Percentiles rank a stretch among this genome's conserved stretches.
These are phyloP conservation scores for Drechslerella coelobrocha DNA, from an alignment of 2,329 filamentous ascomycete species.

Conservation along the genomic window DNA sequence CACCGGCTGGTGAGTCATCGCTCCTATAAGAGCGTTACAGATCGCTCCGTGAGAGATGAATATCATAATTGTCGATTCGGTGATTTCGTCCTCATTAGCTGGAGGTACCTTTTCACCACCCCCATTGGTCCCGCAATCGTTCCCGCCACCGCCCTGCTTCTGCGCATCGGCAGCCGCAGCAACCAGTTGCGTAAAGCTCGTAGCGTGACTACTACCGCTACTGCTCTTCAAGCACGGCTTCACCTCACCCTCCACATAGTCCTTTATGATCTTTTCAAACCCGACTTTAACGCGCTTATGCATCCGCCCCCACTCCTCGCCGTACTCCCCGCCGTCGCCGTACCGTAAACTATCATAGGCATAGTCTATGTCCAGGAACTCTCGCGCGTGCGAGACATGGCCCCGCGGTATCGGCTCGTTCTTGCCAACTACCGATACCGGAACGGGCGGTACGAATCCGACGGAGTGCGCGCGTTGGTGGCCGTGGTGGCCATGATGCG, in stretches of 20 bases:
- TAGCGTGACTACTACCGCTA: conserved; percentile 63
- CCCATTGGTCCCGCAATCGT: conserved; percentile 48
- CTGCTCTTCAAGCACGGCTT: conserved; percentile 47
- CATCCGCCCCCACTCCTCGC: conserved; percentile 96
- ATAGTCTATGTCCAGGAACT: conserved; percentile 87
- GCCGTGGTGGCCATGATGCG: conserved; percentile 55
- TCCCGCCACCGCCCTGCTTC: conserved; percentile 30
- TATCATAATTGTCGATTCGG: conserved; percentile 70
- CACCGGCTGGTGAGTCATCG: conserved; percentile 87
- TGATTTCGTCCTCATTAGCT: conserved; percentile 68
- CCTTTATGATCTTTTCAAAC: conserved; percentile 77
- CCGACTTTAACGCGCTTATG: conserved; percentile 86
- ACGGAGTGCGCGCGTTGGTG: conserved; percentile 56
- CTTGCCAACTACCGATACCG: conserved; percentile 80
- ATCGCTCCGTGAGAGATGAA: conserved; percentile 94
- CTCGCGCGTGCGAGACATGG: conserved; percentile 87
- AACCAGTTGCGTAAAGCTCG: conserved; percentile 59
- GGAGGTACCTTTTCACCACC: conserved; percentile 59
- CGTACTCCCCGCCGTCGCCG: conserved; percentile 85
- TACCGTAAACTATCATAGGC: conserved; percentile 96
- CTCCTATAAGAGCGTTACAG: conserved; percentile 92
- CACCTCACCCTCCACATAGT: conserved; percentile 71
- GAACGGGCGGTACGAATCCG: conserved; percentile 76
- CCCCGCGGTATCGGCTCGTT: conserved; percentile 83
- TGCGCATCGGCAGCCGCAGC: conserved; percentile 55